Percentiles rank a stretch among this genome's conserved stretches.
Conservation (phyloP, 345 rosid species). For the Camelina sativa region DNA sequence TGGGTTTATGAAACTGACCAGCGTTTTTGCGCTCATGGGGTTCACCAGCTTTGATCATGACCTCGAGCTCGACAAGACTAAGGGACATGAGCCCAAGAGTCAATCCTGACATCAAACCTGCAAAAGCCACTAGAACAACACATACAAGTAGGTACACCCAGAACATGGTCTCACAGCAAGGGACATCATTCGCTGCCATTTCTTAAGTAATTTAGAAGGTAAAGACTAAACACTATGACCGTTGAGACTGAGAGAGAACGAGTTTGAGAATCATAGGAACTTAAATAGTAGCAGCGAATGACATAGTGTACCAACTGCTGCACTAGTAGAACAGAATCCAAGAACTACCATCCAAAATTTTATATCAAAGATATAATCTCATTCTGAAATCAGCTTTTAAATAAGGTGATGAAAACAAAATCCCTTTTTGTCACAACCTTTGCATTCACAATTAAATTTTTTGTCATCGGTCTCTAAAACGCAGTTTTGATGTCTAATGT, state of each 20-base stretch:
- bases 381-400: slow-evolving; percentile 12
- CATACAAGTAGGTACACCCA: slow-evolving; percentile 68
- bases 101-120: slow-evolving; percentile 94
- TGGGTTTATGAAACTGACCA: slow-evolving; percentile 45
- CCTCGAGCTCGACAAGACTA: slow-evolving; percentile 83
- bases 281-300: slow-evolving; percentile 28
- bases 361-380: not conserved
- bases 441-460: slow-evolving; percentile 3
- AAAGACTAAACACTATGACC: slow-evolving; percentile 1
- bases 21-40: slow-evolving; percentile 78
- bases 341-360: slow-evolving; percentile 37
- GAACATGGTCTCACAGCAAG: slow-evolving; percentile 86
- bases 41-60: slow-evolving; percentile 73
- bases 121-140: slow-evolving; percentile 64
- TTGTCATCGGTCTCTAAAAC: not conserved
- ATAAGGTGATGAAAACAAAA: slow-evolving; percentile 5
- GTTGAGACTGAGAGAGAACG: slow-evolving; percentile 32
- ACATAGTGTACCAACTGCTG: slow-evolving; percentile 42
- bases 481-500: slow-evolving; percentile 2
- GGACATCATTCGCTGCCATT: slow-evolving; percentile 93
- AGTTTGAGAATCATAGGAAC: slow-evolving; percentile 26
- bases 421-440: not conserved
- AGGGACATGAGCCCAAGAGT: slow-evolving; percentile 94
- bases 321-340: slow-evolving; percentile 43
- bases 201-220: not conserved